Conservation (phyloP, 2,329 filamentous ascomycete species). For the Colletotrichum abscissum region DNA sequence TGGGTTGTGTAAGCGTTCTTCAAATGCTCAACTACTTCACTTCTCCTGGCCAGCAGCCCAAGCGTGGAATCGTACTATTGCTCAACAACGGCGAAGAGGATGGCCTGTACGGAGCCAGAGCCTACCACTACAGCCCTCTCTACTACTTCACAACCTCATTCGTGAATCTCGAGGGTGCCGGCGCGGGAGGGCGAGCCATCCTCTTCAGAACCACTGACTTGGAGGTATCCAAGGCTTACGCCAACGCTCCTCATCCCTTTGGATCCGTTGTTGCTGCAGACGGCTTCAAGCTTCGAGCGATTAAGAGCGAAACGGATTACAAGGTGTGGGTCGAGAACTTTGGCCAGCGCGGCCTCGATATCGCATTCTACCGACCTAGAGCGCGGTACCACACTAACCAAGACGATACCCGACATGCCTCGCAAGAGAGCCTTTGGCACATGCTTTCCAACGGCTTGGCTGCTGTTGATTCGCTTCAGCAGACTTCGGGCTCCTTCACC, state of each 20-base stretch:
- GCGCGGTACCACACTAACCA: constrained; percentile 91
- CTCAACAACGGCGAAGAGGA: constrained; percentile 98
- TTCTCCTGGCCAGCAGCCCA: constrained; percentile 75
- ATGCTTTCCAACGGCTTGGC: constrained; percentile 89
- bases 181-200: constrained; percentile 87
- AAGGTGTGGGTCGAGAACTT: constrained; percentile 81
- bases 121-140: constrained; percentile 85
- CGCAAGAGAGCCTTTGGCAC: constrained; percentile 82
- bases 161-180: constrained; percentile 93
- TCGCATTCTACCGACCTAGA: constrained; percentile 90
- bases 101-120: constrained; percentile 85
- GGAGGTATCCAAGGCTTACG: constrained; percentile 85
- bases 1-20: constrained; percentile 87
- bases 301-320: constrained; percentile 92
- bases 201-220: constrained; percentile 90
- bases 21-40: constrained; percentile 92
- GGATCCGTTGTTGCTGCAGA: constrained; percentile 85
- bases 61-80: constrained; percentile 83
- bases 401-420: constrained; percentile 85
- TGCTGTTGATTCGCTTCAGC: constrained; percentile 78
- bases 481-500: constrained; percentile 71
- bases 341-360: constrained; percentile 84
- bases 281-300: constrained; percentile 82
- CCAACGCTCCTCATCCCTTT: constrained; percentile 78
- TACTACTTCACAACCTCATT: constrained; percentile 87